Conservation (phyloP, 805 yeast species). For the Ogataea haglerorum region DNA sequence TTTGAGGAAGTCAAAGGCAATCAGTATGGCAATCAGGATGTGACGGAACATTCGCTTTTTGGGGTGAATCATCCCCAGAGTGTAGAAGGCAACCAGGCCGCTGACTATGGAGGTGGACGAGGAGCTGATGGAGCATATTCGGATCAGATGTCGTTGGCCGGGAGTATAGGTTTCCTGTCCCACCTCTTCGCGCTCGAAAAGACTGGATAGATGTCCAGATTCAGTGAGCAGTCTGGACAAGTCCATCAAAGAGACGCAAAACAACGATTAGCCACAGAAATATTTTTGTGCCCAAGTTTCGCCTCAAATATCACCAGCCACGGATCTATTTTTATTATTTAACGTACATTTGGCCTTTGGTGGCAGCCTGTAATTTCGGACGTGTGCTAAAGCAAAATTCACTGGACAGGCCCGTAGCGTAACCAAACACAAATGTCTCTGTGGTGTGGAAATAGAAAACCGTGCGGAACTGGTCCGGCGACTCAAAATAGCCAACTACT, state of each 20-base stretch:
- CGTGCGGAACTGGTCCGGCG: constrained; percentile 4
- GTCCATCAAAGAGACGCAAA: neutral
- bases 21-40: constrained; percentile 61
- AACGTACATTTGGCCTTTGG: constrained; percentile 8
- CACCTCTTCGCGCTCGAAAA: constrained; percentile 4
- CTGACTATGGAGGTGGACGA: constrained; percentile 46
- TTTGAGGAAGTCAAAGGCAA: constrained; percentile 73
- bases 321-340: neutral
- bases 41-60: constrained; percentile 63
- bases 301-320: neutral
- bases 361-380: constrained; percentile 8
- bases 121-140: constrained; percentile 46
- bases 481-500: constrained; percentile 22
- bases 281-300: neutral
- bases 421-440: constrained; percentile 24
- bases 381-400: constrained; percentile 12
- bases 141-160: constrained; percentile 22
- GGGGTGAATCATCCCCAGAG: constrained; percentile 61
- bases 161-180: constrained; percentile 1
- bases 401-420: neutral
- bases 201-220: neutral
- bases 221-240: neutral
- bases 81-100: constrained; percentile 61
- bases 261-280: constrained; percentile 2
- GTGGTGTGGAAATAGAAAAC: constrained; percentile 28